These are phyloP conservation scores for Inosperma sp. DNA, from an alignment of 768 basidiomycete species.

Conservation along the genomic window DNA sequence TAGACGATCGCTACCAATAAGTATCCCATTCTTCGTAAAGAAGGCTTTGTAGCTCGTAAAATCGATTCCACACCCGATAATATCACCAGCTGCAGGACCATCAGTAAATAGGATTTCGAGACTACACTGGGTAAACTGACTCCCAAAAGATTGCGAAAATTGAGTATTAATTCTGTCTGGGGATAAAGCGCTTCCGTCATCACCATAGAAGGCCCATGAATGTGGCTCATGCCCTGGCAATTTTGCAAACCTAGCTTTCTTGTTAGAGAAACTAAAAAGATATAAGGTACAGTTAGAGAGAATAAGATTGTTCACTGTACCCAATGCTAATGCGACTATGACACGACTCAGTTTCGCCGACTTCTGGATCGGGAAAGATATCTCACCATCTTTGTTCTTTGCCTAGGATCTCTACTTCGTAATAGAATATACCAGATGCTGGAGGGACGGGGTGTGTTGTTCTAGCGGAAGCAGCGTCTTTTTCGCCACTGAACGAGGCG, in stretches of 20 bases:
- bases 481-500: slow-evolving; percentile 55
- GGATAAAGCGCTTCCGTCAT: slow-evolving; percentile 76
- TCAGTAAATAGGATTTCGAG: slow-evolving; percentile 6
- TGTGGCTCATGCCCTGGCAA: slow-evolving; percentile 83
- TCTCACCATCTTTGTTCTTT: slow-evolving; percentile 77
- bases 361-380: slow-evolving; percentile 5
- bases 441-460: slow-evolving; percentile 75
- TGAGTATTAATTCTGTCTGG: slow-evolving; percentile 64
- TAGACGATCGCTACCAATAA: slow-evolving; percentile 46
- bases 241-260: slow-evolving; percentile 60
- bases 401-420: slow-evolving; percentile 80
- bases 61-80: slow-evolving; percentile 90
- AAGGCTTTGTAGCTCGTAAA: slow-evolving; percentile 77
- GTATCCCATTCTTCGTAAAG: slow-evolving; percentile 83
- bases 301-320: slow-evolving; percentile 36
- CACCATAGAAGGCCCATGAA: slow-evolving; percentile 93
- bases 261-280: slow-evolving; percentile 56
- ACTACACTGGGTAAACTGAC: slow-evolving; percentile 40
- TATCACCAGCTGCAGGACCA: slow-evolving; percentile 62
- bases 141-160: slow-evolving; percentile 78
- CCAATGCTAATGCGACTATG: slow-evolving; percentile 76
- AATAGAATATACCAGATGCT: slow-evolving; percentile 91
- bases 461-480: slow-evolving; percentile 81
- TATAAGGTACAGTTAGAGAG: background rate
- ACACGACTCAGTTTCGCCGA: slow-evolving; percentile 16